Evolutionary conservation across 768 basidiomycete species (phyloP).

Genomic region (Rhodotorula taiwanensis): DNA sequence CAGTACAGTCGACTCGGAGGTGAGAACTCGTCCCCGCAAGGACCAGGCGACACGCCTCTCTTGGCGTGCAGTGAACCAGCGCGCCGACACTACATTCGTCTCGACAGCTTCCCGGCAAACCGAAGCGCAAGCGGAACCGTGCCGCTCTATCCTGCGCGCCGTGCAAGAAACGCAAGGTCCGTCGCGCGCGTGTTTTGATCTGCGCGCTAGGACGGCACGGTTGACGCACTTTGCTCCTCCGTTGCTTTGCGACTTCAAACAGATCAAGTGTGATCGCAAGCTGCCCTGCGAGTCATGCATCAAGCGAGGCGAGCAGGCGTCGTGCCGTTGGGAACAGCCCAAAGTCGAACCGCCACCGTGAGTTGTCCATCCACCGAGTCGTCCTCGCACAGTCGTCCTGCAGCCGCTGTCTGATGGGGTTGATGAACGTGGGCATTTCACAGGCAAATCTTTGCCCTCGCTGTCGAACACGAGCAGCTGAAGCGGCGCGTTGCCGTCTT

Average conservation of each 20-base stretch:
- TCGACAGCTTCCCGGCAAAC: too few species aligned
- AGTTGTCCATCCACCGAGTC: background rate
- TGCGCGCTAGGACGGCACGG: too few species aligned
- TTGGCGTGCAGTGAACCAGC: too few species aligned
- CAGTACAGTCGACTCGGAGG: too few species aligned
- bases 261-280: constrained; percentile 75
- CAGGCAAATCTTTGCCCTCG: constrained; percentile 14
- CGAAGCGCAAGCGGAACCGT: constrained; percentile 5
- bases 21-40: too few species aligned
- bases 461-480: constrained; percentile 42
- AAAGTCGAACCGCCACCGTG: constrained; percentile 67
- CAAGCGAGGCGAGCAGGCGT: constrained; percentile 68
- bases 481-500: constrained; percentile 60
- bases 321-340: constrained; percentile 65
- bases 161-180: constrained; percentile 49
- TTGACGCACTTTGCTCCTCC: too few species aligned
- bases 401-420: too few species aligned
- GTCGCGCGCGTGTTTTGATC: too few species aligned
- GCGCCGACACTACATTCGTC: background rate
- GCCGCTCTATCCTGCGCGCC: background rate
- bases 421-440: too few species aligned
- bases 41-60: too few species aligned
- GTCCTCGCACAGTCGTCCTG: too few species aligned
- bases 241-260: too few species aligned
- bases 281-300: constrained; percentile 77